Conservation (phyloP, 2,329 filamentous ascomycete species). For the Sarocladium strictum region DNA sequence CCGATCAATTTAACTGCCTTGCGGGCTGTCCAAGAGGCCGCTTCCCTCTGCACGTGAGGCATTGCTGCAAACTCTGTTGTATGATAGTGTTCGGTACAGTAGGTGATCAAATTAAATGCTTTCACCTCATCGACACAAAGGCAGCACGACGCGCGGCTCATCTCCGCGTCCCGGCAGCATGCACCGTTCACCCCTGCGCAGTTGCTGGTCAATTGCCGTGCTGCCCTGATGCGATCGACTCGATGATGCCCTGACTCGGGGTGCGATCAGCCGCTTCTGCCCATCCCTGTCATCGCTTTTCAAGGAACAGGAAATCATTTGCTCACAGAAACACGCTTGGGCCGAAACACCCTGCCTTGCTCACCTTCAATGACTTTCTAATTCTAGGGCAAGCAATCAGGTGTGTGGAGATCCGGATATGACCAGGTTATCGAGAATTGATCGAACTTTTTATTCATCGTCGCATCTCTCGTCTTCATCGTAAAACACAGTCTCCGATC, state of each 20-base stretch:
- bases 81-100: no score
- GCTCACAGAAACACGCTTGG: no score
- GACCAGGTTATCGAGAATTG: neutral
- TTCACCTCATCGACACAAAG: neutral
- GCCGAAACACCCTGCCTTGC: no score
- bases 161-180: no score
- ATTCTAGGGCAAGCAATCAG: no score
- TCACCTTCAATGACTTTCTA: no score
- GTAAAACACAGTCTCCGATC: neutral
- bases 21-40: no score
- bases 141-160: neutral
- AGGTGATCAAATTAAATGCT: neutral
- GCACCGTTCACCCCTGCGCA: no score
- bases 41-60: no score
- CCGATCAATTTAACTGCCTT: no score
- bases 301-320: slow-evolving; percentile 1
- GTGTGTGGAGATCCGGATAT: neutral
- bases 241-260: neutral
- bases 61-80: no score
- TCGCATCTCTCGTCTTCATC: no score
- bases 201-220: neutral
- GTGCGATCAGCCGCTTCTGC: neutral
- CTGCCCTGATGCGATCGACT: neutral
- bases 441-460: neutral
- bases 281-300: neutral